These are phyloP conservation scores for Boletus tomentosulus DNA, from an alignment of 768 basidiomycete species.

Conservation along the genomic window DNA sequence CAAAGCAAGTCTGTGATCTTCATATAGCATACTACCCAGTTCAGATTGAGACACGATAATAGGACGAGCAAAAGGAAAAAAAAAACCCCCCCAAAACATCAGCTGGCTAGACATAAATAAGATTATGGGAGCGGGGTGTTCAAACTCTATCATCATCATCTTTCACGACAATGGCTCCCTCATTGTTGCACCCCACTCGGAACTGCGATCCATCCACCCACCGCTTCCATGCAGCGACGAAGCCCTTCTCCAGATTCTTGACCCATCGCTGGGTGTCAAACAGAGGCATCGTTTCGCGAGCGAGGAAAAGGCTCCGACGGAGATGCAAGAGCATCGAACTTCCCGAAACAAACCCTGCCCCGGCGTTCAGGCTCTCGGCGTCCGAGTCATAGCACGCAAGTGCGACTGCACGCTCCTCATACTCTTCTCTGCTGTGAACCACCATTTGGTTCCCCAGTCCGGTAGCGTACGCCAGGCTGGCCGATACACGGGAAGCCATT, in stretches of 20 bases:
- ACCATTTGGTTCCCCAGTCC: conserved; percentile 47
- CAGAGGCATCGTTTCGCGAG: conserved; percentile 39
- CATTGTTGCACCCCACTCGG: conserved; percentile 27
- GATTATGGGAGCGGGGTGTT: background rate
- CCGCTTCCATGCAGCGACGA: conserved; percentile 41
- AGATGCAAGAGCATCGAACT: conserved; percentile 38
- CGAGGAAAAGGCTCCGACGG: conserved; percentile 39
- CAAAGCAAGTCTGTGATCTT: no score
- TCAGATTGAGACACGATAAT: no score
- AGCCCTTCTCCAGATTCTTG: conserved; percentile 44
- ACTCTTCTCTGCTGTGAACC: conserved; percentile 39
- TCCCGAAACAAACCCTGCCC: background rate
- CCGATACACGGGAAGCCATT: conserved; percentile 49
- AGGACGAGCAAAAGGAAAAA: no score
- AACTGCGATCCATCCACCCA: conserved; percentile 43
- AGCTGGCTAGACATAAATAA: background rate
- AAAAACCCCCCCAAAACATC: background rate
- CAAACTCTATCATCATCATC: conserved; percentile 24
- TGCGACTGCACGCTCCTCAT: conserved; percentile 43
- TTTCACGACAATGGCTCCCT: conserved; percentile 28
- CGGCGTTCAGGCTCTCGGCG: background rate
- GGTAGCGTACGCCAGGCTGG: conserved; percentile 45
- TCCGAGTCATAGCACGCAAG: conserved; percentile 28
- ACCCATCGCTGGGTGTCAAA: conserved; percentile 50
- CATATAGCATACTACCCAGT: no score